phyloP scores from a whole-genome alignment of 176 grass and related monocot species.

The Rhipidocladum racemiflorum region DNA sequence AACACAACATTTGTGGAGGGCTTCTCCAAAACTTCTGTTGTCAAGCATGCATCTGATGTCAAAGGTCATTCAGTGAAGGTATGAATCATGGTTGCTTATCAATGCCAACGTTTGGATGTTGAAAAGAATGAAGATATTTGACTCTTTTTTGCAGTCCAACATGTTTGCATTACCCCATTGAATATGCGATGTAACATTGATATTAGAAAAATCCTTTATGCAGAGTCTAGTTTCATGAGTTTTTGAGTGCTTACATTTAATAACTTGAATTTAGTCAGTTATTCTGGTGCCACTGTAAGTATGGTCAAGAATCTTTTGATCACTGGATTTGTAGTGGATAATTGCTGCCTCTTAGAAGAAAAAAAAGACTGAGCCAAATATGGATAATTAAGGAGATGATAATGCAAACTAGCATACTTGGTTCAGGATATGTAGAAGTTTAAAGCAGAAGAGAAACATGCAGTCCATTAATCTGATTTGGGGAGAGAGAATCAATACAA shows the following conservation, averaged over 20 bases:
- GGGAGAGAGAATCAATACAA: background rate
- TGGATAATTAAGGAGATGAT: background rate
- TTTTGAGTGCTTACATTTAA: background rate
- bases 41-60: constrained; percentile 77
- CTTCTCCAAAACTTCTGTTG: constrained; percentile 94
- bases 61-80: constrained; percentile 94
- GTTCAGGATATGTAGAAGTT: background rate
- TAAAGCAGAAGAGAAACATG: background rate
- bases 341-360: background rate
- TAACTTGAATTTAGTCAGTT: constrained; percentile 15
- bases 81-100: constrained; percentile 16
- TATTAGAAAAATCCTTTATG: background rate
- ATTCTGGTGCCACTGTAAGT: constrained; percentile 1
- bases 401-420: background rate
- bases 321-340: background rate
- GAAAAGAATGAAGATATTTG: constrained; percentile 1
- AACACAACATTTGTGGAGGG: constrained; percentile 91
- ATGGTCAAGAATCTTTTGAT: background rate
- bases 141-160: background rate
- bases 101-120: background rate
- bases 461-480: background rate
- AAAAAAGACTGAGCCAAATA: background rate
- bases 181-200: constrained; percentile 3
- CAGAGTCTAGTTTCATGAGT: constrained; percentile 11
- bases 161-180: background rate